Conservation (phyloP, 192 early-diverging fungal genomes). For the Mortierella hygrophila region DNA sequence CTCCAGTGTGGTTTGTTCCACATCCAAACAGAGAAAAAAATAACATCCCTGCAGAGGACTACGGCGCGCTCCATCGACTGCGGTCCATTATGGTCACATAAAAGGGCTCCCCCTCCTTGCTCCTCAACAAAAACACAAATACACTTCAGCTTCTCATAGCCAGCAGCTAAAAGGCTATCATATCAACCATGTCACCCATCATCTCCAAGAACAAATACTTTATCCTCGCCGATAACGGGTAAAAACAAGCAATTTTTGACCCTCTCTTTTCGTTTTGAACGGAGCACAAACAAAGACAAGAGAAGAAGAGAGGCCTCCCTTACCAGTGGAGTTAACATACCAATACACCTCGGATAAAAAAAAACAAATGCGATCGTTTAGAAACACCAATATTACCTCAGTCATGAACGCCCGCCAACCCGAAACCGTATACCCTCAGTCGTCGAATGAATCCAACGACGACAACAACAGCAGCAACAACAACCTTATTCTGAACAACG, state of each 20-base stretch:
- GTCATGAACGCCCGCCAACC: neutral
- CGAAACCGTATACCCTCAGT: constrained; percentile 1
- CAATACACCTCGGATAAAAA: neutral
- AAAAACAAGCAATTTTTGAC: neutral
- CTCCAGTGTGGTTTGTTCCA: neutral
- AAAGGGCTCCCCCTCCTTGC: neutral
- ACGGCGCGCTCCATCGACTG: neutral
- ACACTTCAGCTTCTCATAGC: neutral
- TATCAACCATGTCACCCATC: constrained; percentile 7
- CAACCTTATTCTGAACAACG: neutral
- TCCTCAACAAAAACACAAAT: neutral
- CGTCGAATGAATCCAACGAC: neutral
- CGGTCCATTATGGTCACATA: neutral
- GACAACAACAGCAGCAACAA: neutral
- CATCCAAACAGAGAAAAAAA: neutral
- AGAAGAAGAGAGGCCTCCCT: neutral
- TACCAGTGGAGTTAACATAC: neutral
- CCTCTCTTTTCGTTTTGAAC: neutral
- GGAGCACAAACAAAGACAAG: neutral
- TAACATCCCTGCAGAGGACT: neutral
- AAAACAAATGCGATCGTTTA: neutral
- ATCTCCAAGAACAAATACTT: constrained; percentile 2
- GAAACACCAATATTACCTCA: neutral
- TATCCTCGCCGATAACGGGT: neutral
- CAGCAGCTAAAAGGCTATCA: neutral